phyloP scores from a whole-genome alignment of 176 grass and related monocot genomes.

The Aegilops umbellulata region DNA sequence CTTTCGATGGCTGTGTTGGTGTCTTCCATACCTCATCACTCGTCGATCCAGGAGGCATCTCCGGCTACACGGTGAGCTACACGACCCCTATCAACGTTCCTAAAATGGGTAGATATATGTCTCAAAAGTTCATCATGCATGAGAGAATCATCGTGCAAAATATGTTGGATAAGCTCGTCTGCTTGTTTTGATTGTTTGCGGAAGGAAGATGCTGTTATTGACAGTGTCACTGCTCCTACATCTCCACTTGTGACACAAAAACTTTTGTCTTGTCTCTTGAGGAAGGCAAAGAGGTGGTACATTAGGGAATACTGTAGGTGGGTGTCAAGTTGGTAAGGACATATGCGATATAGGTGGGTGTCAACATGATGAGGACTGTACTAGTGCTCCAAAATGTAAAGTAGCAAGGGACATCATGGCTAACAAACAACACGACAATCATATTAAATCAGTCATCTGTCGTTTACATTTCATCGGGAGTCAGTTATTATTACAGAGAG shows the following conservation, averaged over 20 bases:
- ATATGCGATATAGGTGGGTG: not conserved
- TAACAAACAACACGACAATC: not conserved
- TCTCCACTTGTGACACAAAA: not conserved
- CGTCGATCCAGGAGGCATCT: constrained; percentile 86
- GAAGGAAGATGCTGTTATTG: not conserved
- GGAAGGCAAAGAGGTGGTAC: not conserved
- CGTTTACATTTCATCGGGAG: not conserved
- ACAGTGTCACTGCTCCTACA: not conserved
- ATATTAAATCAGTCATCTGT: not conserved
- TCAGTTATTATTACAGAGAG: not conserved
- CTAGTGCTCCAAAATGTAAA: not conserved
- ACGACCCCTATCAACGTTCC: not conserved
- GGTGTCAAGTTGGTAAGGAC: not conserved
- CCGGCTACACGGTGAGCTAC: constrained; percentile 82
- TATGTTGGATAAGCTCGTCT: not conserved
- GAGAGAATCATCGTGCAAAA: not conserved
- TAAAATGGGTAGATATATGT: constrained; percentile 1
- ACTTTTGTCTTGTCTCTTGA: not conserved
- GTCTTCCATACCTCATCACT: constrained; percentile 94
- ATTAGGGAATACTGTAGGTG: constrained; percentile 12
- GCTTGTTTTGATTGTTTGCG: not conserved
- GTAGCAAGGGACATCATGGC: not conserved
- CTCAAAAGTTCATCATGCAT: not conserved
- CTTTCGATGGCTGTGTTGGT: constrained; percentile 76
- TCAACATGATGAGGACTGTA: not conserved